Evolutionary conservation across 148 eudicot species (phyloP).

Genomic region (Arbutus unedo): DNA sequence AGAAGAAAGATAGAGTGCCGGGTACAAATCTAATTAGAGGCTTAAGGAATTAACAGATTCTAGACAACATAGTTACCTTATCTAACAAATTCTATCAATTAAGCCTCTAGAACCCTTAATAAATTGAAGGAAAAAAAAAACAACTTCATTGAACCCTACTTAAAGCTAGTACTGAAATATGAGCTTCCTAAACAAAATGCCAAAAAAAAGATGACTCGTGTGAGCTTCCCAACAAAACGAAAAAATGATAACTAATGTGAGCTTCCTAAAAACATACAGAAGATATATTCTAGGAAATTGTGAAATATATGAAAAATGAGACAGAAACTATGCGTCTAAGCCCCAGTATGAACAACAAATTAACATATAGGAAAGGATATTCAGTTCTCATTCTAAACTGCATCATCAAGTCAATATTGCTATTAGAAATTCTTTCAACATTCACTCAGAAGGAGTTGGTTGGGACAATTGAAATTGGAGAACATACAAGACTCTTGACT

Average conservation of each 20-base stretch:
- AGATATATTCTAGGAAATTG: not conserved
- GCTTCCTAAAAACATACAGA: not conserved
- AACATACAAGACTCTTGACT: not conserved
- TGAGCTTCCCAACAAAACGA: not conserved
- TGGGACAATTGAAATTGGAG: not conserved
- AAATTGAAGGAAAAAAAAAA: not conserved
- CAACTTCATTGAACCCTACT: not conserved
- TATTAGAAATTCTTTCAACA: not conserved
- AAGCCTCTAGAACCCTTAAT: not conserved
- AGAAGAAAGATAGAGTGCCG: not conserved
- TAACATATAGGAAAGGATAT: not conserved
- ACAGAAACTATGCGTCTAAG: not conserved
- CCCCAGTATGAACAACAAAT: not conserved
- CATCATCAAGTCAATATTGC: not conserved
- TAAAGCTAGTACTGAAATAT: not conserved
- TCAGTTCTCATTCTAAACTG: not conserved
- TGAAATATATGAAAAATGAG: not conserved
- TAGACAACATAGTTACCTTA: not conserved
- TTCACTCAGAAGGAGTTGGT: not conserved
- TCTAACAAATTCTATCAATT: not conserved
- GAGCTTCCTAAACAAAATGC: not conserved
- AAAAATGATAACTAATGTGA: not conserved
- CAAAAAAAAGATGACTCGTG: not conserved
- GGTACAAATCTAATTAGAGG: not conserved
- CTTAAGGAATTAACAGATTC: not conserved